Evolutionary conservation across 2,329 filamentous ascomycete species (phyloP).

Genomic region (Paramyrothecium sp.): DNA sequence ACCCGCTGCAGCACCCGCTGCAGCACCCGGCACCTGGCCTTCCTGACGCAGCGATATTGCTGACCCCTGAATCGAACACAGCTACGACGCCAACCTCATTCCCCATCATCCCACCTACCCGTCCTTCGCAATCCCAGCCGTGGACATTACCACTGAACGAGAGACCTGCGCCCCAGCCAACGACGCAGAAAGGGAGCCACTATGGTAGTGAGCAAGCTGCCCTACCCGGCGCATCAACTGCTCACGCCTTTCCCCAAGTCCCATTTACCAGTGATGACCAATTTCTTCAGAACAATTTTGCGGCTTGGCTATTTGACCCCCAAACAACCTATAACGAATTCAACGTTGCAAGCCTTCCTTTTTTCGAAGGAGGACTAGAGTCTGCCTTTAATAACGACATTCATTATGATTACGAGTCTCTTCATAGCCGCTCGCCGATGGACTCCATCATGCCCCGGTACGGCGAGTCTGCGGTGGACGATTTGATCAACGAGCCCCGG

Average conservation of each 20-base stretch:
- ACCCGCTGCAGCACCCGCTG: slow-evolving; percentile 4
- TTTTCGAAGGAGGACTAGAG: slow-evolving; percentile 48
- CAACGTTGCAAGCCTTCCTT: slow-evolving; percentile 40
- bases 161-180: slow-evolving; percentile 27
- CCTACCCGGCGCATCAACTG: slow-evolving; percentile 28
- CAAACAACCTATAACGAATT: slow-evolving; percentile 41
- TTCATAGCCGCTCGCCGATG: slow-evolving; percentile 45
- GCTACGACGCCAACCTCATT: slow-evolving; percentile 22
- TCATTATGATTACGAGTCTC: slow-evolving; percentile 49
- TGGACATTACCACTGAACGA: slow-evolving; percentile 31
- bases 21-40: slow-evolving; percentile 33
- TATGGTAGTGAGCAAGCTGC: slow-evolving; percentile 27
- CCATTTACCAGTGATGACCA: slow-evolving; percentile 28
- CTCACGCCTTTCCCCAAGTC: slow-evolving; percentile 24
- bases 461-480: slow-evolving; percentile 35
- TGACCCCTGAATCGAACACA: slow-evolving; percentile 38
- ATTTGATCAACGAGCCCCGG: slow-evolving; percentile 41
- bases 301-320: slow-evolving; percentile 50
- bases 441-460: slow-evolving; percentile 40
- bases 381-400: slow-evolving; percentile 51
- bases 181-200: slow-evolving; percentile 35
- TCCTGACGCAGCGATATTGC: slow-evolving; percentile 44
- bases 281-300: slow-evolving; percentile 43
- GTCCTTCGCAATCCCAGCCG: slow-evolving; percentile 14
- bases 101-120: slow-evolving; percentile 14